Percentiles rank a stretch among this genome's conserved stretches.
These are phyloP conservation scores for Colletotrichum camelliae DNA, from an alignment of 2,329 filamentous ascomycete species.

Conservation along the genomic window DNA sequence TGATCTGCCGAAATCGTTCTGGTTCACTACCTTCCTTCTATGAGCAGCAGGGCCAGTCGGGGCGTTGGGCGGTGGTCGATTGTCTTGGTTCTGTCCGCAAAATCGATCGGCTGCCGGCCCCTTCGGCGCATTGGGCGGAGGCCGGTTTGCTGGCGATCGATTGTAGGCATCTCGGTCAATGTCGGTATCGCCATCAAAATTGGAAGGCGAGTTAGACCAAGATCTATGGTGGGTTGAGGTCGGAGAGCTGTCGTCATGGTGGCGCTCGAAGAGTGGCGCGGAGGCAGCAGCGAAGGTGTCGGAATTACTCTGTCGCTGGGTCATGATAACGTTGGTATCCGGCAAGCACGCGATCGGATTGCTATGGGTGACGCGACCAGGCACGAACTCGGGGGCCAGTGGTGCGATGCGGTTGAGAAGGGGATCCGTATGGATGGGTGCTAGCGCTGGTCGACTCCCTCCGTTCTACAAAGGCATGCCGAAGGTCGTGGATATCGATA, in stretches of 20 bases:
- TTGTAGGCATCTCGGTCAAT: not conserved
- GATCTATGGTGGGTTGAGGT: not conserved
- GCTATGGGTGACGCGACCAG: not conserved
- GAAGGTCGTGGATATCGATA: not conserved
- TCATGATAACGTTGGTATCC: not conserved
- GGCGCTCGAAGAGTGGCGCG: not conserved
- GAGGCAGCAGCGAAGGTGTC: not conserved
- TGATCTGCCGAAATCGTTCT: not conserved
- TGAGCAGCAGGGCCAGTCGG: not conserved
- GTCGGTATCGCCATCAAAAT: not conserved
- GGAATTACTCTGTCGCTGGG: not conserved
- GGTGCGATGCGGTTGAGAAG: not conserved
- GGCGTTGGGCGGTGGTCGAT: conserved; percentile 22
- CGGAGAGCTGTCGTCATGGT: not conserved
- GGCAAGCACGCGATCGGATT: not conserved
- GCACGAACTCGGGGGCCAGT: not conserved
- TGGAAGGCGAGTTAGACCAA: not conserved
- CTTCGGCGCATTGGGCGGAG: not conserved
- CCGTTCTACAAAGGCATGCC: not conserved
- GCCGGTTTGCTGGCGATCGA: not conserved
- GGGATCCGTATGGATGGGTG: not conserved
- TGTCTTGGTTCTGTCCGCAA: not conserved
- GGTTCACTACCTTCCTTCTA: not conserved
- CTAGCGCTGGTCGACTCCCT: not conserved
- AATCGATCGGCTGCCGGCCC: not conserved